Conservation (phyloP, 2,329 filamentous ascomycete species). For the Coniochaeta sp. region DNA sequence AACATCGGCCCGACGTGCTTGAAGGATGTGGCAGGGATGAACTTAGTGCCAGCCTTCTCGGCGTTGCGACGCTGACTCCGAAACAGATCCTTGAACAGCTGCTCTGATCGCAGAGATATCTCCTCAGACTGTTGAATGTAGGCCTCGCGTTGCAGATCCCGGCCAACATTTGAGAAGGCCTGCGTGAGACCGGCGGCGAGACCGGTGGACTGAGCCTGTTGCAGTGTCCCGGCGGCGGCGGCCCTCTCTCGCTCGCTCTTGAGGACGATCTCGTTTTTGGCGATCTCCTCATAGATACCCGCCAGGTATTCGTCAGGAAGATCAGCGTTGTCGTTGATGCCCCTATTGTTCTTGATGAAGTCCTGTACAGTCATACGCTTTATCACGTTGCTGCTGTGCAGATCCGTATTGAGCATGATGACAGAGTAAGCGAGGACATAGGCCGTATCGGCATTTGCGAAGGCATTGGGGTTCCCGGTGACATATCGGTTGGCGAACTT, state of each 20-base stretch:
- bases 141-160: constrained; percentile 86
- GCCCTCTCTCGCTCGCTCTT: constrained; percentile 87
- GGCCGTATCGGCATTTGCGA: constrained; percentile 95
- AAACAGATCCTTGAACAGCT: constrained; percentile 89
- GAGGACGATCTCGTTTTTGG: constrained; percentile 84
- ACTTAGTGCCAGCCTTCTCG: constrained; percentile 61
- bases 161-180: constrained; percentile 83
- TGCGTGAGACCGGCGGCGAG: constrained; percentile 80
- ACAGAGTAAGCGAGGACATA: constrained; percentile 96
- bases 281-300: constrained; percentile 89
- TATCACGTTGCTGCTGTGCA: constrained; percentile 80
- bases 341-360: constrained; percentile 98
- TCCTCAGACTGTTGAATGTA: constrained; percentile 94
- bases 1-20: constrained; percentile 98
- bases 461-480: constrained; percentile 90
- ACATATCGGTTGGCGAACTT: constrained; percentile 98
- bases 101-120: constrained; percentile 66
- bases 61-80: constrained; percentile 80
- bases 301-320: constrained; percentile 87
- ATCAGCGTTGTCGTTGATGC: constrained; percentile 95
- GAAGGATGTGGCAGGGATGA: constrained; percentile 88
- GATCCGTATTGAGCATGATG: constrained; percentile 92
- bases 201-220: constrained; percentile 53
- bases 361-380: constrained; percentile 92
- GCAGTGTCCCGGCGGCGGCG: constrained; percentile 62